Conservation (phyloP, 2,329 filamentous ascomycete species). For the Colletotrichum tabaci region DNA sequence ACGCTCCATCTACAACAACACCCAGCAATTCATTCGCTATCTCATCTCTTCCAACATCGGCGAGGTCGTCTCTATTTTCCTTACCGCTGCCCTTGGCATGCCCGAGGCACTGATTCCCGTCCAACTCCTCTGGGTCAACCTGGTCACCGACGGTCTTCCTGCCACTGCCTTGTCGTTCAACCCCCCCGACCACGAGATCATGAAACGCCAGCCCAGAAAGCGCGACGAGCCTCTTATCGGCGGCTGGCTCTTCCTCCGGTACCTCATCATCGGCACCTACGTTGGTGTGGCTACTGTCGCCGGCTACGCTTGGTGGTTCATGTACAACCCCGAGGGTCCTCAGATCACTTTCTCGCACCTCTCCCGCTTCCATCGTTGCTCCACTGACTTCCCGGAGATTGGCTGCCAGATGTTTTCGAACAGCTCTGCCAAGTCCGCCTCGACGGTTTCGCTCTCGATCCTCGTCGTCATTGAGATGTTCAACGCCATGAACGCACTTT, state of each 20-base stretch:
- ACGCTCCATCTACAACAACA: constrained; percentile 99
- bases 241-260: constrained; percentile 97
- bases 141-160: constrained; percentile 96
- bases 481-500: constrained; percentile 98
- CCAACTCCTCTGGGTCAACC: constrained; percentile 98
- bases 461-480: constrained; percentile 99
- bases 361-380: constrained; percentile 94
- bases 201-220: constrained; percentile 92
- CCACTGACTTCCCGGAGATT: constrained; percentile 86
- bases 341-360: constrained; percentile 94
- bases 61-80: constrained; percentile 98
- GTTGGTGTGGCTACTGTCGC: constrained; percentile 95
- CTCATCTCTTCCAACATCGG: constrained; percentile 99
- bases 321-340: constrained; percentile 92
- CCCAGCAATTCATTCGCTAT: constrained; percentile 99
- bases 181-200: constrained; percentile 97
- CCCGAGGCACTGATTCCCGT: constrained; percentile 97
- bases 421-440: constrained; percentile 88
- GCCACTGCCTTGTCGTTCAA: constrained; percentile 98
- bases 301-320: constrained; percentile 99
- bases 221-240: constrained; percentile 93
- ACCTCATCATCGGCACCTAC: constrained; percentile 95
- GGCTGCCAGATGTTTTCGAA: constrained; percentile 94
- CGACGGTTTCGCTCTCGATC: constrained; percentile 91
- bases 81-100: constrained; percentile 97